Evolutionary conservation across 352 stramenopile genomes (phyloP), one percentile per base, ranked within the genome.

Genomic region (Pythium dissotocum): DNA sequence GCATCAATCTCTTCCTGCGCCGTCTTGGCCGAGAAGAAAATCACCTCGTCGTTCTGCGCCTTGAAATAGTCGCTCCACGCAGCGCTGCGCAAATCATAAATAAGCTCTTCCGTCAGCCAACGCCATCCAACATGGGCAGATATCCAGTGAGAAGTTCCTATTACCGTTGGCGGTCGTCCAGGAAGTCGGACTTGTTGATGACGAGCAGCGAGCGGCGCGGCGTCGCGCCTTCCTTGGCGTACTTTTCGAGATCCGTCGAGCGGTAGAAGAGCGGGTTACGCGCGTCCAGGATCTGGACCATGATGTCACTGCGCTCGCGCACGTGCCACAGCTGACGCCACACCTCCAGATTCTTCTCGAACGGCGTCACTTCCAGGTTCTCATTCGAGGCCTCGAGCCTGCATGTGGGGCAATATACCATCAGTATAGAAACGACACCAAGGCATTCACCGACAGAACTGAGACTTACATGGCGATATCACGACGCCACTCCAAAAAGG

Each of bases 261-360:
- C 88, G 87, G 75, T 99, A 99, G 77, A 99, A 99, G 5, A 99
- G 81, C 4, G 98, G 98, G 87, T 99, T 99, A 51, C 98, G 86
- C 7, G 96, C 97, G 76, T 99, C 98, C 2, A 99, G 96, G 46
- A 99, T 98, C 77, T 99, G 98, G 33, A 99, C 84, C 58, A 99
- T 88, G 55, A 99, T 89, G 61, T 99, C 91, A 80, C 92, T 99
- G 67, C 97, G 87, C 78, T 99, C 98, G 46, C 98, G 86, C 24
- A 99, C 98, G 38, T 99, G 88, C 98, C 98, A 99, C 7, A 99
- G 79, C 78, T 99, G 98, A 42, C 97, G 90, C 98, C 98, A 99
- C 30, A 99, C 98, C 69, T 99, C 96, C 46, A 99, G 63, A 78
- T 99, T 99, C 82, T 99, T 99, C 83, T 99, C 98, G 72, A 99